Conservation (phyloP, 805 yeast species). For the Saccharomyces mikatae region DNA sequence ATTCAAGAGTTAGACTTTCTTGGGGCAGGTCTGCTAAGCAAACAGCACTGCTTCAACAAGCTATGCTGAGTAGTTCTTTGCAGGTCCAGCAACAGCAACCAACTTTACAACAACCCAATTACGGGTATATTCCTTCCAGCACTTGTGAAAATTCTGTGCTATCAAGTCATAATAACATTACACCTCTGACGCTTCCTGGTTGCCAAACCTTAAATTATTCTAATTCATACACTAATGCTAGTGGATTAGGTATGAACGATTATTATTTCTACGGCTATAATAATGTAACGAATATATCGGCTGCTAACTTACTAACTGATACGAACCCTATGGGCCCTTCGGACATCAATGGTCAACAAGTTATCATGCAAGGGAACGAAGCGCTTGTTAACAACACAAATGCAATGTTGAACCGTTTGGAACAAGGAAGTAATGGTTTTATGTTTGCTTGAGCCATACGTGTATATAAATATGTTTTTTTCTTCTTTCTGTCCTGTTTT, state of each 20-base stretch:
- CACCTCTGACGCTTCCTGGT: neutral
- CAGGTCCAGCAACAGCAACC: conserved; percentile 16
- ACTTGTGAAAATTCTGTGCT: neutral
- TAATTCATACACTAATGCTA: conserved; percentile 1
- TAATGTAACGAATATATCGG: neutral
- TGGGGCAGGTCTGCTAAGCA: conserved; percentile 66
- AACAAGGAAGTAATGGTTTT: conserved; percentile 21
- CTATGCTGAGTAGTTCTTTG: conserved; percentile 2
- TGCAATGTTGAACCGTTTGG: conserved; percentile 14
- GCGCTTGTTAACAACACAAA: neutral
- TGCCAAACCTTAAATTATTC: neutral
- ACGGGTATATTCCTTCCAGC: conserved; percentile 7
- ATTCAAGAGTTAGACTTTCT: conserved; percentile 70
- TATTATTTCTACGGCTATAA: neutral
- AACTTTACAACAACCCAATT: conserved; percentile 9
- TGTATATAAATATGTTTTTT: conserved; percentile 1
- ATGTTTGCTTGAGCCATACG: conserved; percentile 10
- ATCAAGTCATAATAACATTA: neutral
- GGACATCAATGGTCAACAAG: neutral
- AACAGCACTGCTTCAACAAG: conserved; percentile 6
- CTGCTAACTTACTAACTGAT: neutral
- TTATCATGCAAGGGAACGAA: neutral
- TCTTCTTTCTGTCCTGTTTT: neutral
- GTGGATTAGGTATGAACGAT: neutral
- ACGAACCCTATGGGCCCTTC: neutral